Evolutionary conservation across 2,329 filamentous ascomycete species (phyloP).

Genomic region (Sporothrix schenckii): DNA sequence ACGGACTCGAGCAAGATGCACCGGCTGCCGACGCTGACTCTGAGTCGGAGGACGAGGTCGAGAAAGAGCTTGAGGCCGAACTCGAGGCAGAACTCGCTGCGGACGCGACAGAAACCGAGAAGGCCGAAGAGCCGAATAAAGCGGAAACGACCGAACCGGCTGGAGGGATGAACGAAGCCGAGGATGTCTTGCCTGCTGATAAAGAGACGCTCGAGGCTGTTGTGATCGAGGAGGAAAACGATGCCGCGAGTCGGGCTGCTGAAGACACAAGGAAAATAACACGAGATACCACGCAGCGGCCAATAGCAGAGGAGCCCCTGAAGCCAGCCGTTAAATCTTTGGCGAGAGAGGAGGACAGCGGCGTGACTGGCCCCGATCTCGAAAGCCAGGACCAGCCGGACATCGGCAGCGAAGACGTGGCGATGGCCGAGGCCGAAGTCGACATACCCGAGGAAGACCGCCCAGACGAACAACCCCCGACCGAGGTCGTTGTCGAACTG

Average conservation of each 20-base stretch:
- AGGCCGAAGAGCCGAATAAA: background rate
- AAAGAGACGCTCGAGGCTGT: background rate
- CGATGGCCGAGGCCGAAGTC: constrained; percentile 3
- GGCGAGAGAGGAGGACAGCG: background rate
- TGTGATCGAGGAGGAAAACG: background rate
- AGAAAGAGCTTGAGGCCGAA: constrained; percentile 20
- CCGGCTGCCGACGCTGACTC: background rate
- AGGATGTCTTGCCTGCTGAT: background rate
- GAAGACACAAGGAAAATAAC: background rate
- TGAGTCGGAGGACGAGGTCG: constrained; percentile 23
- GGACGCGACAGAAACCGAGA: constrained; percentile 2
- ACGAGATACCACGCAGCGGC: background rate
- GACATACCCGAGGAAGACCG: background rate
- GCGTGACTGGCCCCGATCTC: background rate
- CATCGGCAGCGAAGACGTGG: background rate
- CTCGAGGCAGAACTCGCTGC: constrained; percentile 15
- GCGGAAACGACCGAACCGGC: background rate
- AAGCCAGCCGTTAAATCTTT: background rate
- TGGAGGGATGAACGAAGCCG: background rate
- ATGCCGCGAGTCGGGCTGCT: background rate
- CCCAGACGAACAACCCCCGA: background rate
- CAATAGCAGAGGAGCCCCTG: background rate
- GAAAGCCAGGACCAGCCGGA: background rate
- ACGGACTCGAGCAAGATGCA: background rate
- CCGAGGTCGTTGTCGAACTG: background rate